Base-by-base conservation (phyloP, 2,329 filamentous ascomycete species). In the Whalleya microplaca region DNA sequence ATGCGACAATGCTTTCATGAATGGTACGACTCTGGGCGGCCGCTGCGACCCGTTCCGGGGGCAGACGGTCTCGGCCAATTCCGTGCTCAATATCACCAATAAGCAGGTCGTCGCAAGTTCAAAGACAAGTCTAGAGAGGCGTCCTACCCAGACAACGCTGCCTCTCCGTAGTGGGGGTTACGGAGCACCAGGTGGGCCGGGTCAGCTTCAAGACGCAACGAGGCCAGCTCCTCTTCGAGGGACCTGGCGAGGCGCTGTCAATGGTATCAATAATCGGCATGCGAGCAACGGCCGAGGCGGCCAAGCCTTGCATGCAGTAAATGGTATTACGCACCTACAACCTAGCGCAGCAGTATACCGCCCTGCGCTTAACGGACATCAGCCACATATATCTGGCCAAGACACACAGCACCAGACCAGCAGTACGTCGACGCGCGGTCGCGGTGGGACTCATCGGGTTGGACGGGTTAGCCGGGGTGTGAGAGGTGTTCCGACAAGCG, bases 1-100 rank as follows among this genome's bases (percentile, higher is more conserved):
- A 7, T 99, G 96, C 75, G 96, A 99, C 72, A 85, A 86, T 12
- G 90, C 92, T 0, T 99, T 99, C 75, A 98, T 99, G 93, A 96
- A 92, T 69, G 95, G 95, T 61, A 97, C 93, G 1, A 95, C 91
- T 0, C 82, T 99, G 16, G 90, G 91, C 56, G 92, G 93, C 54
- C 88, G 95, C 56, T 96, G 94, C 71, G 92, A 92, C 21, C 87
- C 91, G 40, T 99, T 99, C 85, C 87, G 94, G 37, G 95, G 95
- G 50, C 93, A 95, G 72, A 97, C 95, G 0, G 92, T 99, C 3
- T 86, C 92, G 1, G 85, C 89, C 6, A 89, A 90, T n/a, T 90
- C 91, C 0, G 92, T 98, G 2, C 82, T 99, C 32, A 99, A 99
- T 75, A 79, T 96, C 54, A 88, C 88, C 1, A 81, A 93, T 69